These are phyloP conservation scores for Camelina laxa DNA, from an alignment of 345 rosid genomes.

Conservation along the genomic window DNA sequence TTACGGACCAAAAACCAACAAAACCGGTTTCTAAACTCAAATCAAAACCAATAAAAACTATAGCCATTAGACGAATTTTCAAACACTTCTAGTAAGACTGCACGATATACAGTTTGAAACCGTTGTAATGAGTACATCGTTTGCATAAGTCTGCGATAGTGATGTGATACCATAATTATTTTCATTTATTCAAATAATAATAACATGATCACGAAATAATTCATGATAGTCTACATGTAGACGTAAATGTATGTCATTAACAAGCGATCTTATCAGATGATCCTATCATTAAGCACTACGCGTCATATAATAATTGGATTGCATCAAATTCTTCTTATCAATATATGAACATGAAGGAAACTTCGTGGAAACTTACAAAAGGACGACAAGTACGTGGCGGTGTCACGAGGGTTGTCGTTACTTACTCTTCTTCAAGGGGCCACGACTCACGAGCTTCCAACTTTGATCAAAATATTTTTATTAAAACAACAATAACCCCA, in stretches of 20 bases:
- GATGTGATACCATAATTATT: slow-evolving; percentile 37
- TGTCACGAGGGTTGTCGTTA: slow-evolving; percentile 35
- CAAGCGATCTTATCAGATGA: slow-evolving; percentile 23
- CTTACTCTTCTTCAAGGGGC: slow-evolving; percentile 14
- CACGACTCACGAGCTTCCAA: slow-evolving; percentile 30
- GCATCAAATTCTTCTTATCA: slow-evolving; percentile 11
- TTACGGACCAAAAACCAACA: neutral
- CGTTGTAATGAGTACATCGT: slow-evolving; percentile 29
- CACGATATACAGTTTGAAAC: slow-evolving; percentile 34
- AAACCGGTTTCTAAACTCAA: slow-evolving; percentile 9
- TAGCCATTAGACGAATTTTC: neutral
- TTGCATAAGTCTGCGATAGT: slow-evolving; percentile 19
- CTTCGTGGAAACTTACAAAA: slow-evolving; percentile 34
- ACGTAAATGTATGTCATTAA: slow-evolving; percentile 22
- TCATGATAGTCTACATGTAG: neutral
- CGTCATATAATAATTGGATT: slow-evolving; percentile 25
- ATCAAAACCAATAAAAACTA: slow-evolving; percentile 23
- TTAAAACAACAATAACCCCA: neutral
- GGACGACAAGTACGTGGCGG: slow-evolving; percentile 38
- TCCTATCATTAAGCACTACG: slow-evolving; percentile 31
- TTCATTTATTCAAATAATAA: slow-evolving; percentile 15
- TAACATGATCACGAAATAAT: slow-evolving; percentile 21
- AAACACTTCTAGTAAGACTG: neutral
- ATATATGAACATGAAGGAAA: slow-evolving; percentile 3
- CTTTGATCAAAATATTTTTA: neutral